Evolutionary conservation across 306 rosid species (phyloP).

Genomic region (Prosopis cineraria): DNA sequence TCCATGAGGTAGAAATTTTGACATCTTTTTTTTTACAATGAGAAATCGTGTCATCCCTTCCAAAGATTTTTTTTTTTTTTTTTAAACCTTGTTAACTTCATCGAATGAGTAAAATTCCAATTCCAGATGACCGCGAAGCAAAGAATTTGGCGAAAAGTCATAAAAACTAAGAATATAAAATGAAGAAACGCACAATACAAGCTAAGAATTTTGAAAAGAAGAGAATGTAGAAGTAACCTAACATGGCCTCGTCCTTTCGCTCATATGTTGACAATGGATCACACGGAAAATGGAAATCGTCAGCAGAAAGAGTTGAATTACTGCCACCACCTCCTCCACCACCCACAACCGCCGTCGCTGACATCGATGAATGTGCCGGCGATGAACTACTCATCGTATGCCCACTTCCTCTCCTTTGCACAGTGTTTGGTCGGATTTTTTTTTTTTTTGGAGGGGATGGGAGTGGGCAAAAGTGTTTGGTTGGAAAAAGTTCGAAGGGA

Average conservation of each 20-base stretch:
- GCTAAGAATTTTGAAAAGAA: background rate
- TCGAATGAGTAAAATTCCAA: background rate
- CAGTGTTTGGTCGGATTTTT: too few species aligned
- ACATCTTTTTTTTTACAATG: background rate
- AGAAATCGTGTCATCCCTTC: slow-evolving; percentile 8
- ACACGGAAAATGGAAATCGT: slow-evolving; percentile 61
- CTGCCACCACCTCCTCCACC: slow-evolving; percentile 55
- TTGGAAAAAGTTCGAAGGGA: too few species aligned
- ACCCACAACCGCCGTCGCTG: slow-evolving; percentile 70
- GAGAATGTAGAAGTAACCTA: slow-evolving; percentile 46
- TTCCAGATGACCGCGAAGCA: background rate
- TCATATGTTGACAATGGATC: slow-evolving; percentile 70
- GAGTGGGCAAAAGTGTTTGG: too few species aligned
- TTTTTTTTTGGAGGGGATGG: too few species aligned
- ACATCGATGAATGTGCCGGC: slow-evolving; percentile 79
- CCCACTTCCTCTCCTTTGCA: background rate
- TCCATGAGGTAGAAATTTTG: background rate
- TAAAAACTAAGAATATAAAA: background rate
- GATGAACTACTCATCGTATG: slow-evolving; percentile 68
- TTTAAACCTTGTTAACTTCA: background rate
- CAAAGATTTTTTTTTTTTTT: background rate
- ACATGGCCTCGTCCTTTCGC: slow-evolving; percentile 81
- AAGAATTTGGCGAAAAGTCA: background rate
- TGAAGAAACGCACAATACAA: background rate
- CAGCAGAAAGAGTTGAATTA: slow-evolving; percentile 56